A percentile compares a stretch with the other conserved stretches of the same genome.
These are phyloP conservation scores for Obelidium mucronatum DNA, from an alignment of 192 early-diverging fungal species.

Conservation along the genomic window DNA sequence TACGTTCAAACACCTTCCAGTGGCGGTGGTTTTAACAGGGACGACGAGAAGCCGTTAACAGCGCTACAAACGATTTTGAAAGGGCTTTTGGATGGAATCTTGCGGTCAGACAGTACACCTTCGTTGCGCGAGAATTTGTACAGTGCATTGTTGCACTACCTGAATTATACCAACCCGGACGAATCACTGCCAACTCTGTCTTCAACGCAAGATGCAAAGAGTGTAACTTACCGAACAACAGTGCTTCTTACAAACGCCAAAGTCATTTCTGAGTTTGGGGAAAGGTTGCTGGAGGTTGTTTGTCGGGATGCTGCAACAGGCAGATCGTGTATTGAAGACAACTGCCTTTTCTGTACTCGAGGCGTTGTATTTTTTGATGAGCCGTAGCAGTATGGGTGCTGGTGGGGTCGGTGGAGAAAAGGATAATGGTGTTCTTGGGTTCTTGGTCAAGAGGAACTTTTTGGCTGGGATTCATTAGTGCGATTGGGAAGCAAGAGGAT, in stretches of 20 bases:
- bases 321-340: constrained; percentile 81
- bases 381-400: neutral
- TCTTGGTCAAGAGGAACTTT: constrained; percentile 56
- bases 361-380: constrained; percentile 60
- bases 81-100: constrained; percentile 67
- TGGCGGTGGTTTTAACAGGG: neutral
- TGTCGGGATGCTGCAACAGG: constrained; percentile 86
- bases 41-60: constrained; percentile 5
- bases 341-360: constrained; percentile 83
- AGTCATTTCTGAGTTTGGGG: constrained; percentile 54
- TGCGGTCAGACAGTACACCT: constrained; percentile 62
- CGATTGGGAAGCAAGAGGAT: constrained; percentile 51
- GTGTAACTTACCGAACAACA: constrained; percentile 2
- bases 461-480: constrained; percentile 54
- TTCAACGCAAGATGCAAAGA: neutral
- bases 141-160: constrained; percentile 72
- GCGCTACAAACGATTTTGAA: constrained; percentile 46
- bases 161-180: constrained; percentile 66
- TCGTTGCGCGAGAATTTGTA: constrained; percentile 82
- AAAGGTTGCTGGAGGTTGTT: constrained; percentile 75
- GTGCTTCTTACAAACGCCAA: constrained; percentile 36
- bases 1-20: neutral
- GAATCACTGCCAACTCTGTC: constrained; percentile 5
- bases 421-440: constrained; percentile 38
- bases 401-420: constrained; percentile 17